Evolutionary conservation across 345 rosid species (phyloP).

Genomic region (Bruguiera sexangula): DNA sequence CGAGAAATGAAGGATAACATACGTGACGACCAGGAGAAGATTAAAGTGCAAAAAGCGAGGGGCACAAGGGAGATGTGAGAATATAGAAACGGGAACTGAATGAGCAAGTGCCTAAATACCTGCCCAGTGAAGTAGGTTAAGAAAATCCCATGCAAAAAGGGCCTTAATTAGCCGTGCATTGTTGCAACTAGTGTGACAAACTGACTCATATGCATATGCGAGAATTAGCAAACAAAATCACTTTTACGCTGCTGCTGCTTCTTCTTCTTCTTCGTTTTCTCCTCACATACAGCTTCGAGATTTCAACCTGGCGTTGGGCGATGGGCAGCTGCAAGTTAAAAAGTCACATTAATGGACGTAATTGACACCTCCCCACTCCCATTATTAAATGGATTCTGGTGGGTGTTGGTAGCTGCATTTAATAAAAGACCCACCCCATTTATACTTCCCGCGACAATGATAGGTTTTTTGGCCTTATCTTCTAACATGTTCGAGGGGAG

Average conservation of each 20-base stretch:
- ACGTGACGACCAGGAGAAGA: background rate
- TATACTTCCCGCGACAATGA: constrained; percentile 1
- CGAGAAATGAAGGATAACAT: background rate
- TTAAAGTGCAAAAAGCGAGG: background rate
- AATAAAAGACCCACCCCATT: constrained; percentile 24
- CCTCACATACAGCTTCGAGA: no score
- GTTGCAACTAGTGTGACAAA: constrained; percentile 26
- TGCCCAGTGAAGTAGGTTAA: constrained; percentile 23
- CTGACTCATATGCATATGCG: background rate
- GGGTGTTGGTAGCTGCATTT: constrained; percentile 42
- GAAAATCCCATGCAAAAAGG: constrained; percentile 32
- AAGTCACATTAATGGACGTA: background rate
- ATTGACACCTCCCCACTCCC: no score
- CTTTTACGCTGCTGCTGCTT: constrained; percentile 9
- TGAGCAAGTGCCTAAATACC: constrained; percentile 14
- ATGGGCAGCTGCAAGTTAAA: background rate
- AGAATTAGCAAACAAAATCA: background rate
- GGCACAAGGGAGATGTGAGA: constrained; percentile 18
- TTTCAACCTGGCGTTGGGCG: background rate
- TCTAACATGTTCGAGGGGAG: background rate
- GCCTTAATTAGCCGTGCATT: constrained; percentile 15
- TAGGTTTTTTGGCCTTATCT: no score
- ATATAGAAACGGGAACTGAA: background rate
- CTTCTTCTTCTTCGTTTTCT: background rate
- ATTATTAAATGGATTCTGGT: constrained; percentile 21